Evolutionary conservation across 2,329 filamentous ascomycete genomes (phyloP), one percentile per base, ranked within the genome.

Genomic region (Paraphaeosphaeria minitans): DNA sequence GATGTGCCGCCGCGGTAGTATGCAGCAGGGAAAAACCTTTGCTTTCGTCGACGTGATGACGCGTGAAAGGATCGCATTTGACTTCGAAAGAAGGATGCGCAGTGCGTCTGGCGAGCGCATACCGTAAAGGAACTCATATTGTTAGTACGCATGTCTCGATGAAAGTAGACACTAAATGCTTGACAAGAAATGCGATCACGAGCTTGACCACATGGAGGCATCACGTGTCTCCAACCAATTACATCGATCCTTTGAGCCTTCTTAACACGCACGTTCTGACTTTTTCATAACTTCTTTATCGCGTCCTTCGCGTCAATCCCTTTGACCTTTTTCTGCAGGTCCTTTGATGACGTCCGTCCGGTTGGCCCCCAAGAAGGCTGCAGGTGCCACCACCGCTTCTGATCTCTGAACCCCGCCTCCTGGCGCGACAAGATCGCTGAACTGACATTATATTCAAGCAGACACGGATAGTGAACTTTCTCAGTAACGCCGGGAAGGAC

Each of bases 1-100:
- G 86, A 89, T 13, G 87, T 89, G 19, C 87, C 87, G 46, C 87
- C 86, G 55, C 87, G 84, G 68, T 86, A 87, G 70, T 86, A 87
- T 43, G 83, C 76, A 14, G 84, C 84, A 14, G 79, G 79, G n/a
- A 60, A 53, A 7, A 60, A 56, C 19, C 42, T 47, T 55, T 65
- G 65, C 31, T 53, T 53, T 3, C 4, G 7, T 13, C 21, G 24
- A 14, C 24, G 22, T 16, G 50, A 33, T 19, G 39, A 53, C 12
- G 50, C 19, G 19, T 45, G 50, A n/a, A 53, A 43, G 22, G 39
- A 19, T 22, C 39, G 50, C 35, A n/a, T 33, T 12, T 46, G 22
- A 4, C 13, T 27, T 16, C 43, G 22, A 29, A 29, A 22, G 16
- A 46, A 22, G 4, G 43, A 16, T 46, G 43, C 19, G 16, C 43